These are phyloP conservation scores for Coleophoma crateriformis DNA, from an alignment of 2,329 filamentous ascomycete species.

Conservation along the genomic window DNA sequence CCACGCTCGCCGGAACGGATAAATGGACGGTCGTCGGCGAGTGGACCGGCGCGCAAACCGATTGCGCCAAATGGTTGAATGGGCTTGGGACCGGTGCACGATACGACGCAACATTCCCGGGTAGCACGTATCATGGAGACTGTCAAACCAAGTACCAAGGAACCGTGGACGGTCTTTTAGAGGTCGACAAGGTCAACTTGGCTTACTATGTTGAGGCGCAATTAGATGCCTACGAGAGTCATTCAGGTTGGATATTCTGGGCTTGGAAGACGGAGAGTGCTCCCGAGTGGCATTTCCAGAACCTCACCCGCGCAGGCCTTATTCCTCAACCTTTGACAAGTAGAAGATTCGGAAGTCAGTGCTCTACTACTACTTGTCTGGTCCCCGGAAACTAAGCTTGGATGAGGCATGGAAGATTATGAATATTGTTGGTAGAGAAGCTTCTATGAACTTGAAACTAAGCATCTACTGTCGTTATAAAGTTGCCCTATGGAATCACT, in stretches of 20 bases:
- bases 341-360: slow-evolving; percentile 21
- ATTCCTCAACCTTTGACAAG: slow-evolving; percentile 31
- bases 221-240: slow-evolving; percentile 34
- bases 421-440: too few relatives aligned
- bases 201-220: slow-evolving; percentile 37
- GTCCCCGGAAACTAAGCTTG: slow-evolving; percentile 18
- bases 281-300: slow-evolving; percentile 34
- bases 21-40: slow-evolving; percentile 35
- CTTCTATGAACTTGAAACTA: too few relatives aligned
- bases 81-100: slow-evolving; percentile 57
- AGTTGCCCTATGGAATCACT: too few relatives aligned
- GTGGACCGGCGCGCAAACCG: slow-evolving; percentile 35
- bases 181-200: slow-evolving; percentile 29
- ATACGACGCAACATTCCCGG: slow-evolving; percentile 32
- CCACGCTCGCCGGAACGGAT: slow-evolving; percentile 25
- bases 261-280: slow-evolving; percentile 36
- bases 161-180: slow-evolving; percentile 27
- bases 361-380: slow-evolving; percentile 17
- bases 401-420: too few relatives aligned
- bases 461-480: too few relatives aligned
- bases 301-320: slow-evolving; percentile 31
- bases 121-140: slow-evolving; percentile 23
- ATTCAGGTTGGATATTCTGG: slow-evolving; percentile 34
- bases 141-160: slow-evolving; percentile 42
- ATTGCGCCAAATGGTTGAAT: slow-evolving; percentile 41